Evolutionary conservation across 345 rosid species (phyloP).

Genomic region (Noccaea caerulescens): DNA sequence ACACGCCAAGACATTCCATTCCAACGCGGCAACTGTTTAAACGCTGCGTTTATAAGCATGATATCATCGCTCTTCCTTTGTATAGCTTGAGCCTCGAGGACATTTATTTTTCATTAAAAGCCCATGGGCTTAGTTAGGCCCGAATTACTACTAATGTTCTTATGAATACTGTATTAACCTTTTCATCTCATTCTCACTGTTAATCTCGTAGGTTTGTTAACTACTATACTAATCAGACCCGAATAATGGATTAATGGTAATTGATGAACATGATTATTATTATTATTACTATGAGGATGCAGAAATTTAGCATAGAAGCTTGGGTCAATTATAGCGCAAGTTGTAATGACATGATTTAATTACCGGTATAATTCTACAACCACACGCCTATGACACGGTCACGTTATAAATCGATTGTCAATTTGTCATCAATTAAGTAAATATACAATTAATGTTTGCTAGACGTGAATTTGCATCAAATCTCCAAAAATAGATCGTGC

Average conservation of each 20-base stretch:
- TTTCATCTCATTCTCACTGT: background rate
- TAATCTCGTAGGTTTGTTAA: background rate
- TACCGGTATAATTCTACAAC: background rate
- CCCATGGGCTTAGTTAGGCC: slow-evolving; percentile 8
- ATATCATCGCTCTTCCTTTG: too few species aligned
- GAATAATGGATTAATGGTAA: background rate
- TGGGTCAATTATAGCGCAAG: slow-evolving; percentile 8
- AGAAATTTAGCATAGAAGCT: slow-evolving; percentile 8
- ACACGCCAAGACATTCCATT: background rate
- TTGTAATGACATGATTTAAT: background rate
- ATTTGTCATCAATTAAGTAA: background rate
- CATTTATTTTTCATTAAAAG: background rate
- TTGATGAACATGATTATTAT: background rate
- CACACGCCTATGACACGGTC: slow-evolving; percentile 12
- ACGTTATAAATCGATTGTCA: background rate
- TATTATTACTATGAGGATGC: background rate
- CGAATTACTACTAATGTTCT: background rate
- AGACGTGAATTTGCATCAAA: slow-evolving; percentile 20
- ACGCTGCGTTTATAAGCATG: background rate
- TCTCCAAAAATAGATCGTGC: slow-evolving; percentile 26
- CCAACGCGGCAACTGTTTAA: background rate
- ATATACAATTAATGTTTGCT: background rate
- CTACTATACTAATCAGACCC: background rate
- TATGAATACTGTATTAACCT: background rate
- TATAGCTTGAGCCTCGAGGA: background rate